Conservation (phyloP, 2,329 filamentous ascomycete genomes). For the Ceratocystis harringtonii region DNA sequence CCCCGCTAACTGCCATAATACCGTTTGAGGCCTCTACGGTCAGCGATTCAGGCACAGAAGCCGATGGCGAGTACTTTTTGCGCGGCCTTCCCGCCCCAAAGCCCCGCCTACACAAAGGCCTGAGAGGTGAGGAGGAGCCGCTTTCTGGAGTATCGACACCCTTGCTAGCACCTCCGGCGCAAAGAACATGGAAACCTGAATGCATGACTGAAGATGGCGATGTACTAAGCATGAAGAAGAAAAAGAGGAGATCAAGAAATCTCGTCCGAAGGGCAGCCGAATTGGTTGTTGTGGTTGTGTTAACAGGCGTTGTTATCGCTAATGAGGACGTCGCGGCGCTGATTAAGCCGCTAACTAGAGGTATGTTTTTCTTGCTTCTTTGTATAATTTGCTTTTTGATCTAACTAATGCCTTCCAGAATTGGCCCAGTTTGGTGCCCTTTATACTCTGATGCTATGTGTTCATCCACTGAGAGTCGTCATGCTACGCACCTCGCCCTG, state of each 20-base stretch:
- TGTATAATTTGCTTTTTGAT: neutral
- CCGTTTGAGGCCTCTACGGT: conserved; percentile 5
- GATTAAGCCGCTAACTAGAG: neutral
- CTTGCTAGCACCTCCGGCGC: conserved; percentile 31
- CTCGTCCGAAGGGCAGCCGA: conserved; percentile 39
- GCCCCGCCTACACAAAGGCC: conserved; percentile 58
- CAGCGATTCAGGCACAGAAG: conserved; percentile 87
- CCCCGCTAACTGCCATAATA: neutral
- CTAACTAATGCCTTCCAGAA: conserved; percentile 26
- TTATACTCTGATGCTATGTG: conserved; percentile 28
- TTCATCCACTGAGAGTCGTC: conserved; percentile 48
- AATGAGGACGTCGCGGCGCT: conserved; percentile 29
- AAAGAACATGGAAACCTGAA: conserved; percentile 25
- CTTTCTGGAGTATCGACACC: conserved; percentile 43
- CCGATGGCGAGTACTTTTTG: conserved; percentile 82
- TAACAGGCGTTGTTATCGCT: conserved; percentile 34
- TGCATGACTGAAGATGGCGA: neutral
- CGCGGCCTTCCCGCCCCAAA: conserved; percentile 72
- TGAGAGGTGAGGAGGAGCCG: conserved; percentile 45
- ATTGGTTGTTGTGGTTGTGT: conserved; percentile 33
- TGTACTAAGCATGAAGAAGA: conserved; percentile 19
- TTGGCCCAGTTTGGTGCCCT: conserved; percentile 27
- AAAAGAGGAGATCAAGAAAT: conserved; percentile 32
- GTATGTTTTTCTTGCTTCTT: neutral
- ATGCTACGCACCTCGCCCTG: conserved; percentile 31